phyloP scores from a whole-genome alignment of 2,329 filamentous ascomycete genomes.

The Epichloe baconii region DNA sequence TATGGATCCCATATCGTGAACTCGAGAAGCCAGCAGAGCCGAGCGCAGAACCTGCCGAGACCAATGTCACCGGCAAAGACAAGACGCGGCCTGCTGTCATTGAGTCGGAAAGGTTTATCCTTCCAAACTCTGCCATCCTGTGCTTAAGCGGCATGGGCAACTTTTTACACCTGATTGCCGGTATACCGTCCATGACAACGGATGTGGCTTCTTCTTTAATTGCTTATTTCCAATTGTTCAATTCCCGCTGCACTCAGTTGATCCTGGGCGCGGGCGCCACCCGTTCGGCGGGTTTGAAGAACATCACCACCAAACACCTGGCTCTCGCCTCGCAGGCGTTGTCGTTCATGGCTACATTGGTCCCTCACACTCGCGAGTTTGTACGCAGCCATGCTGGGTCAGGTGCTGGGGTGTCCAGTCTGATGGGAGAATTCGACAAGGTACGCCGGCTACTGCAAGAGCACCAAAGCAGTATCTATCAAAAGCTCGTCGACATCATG shows the following conservation, averaged over 20 bases:
- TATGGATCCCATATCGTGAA: slow-evolving; percentile 40
- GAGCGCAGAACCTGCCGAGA: slow-evolving; percentile 23
- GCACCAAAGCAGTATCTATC: slow-evolving; percentile 80
- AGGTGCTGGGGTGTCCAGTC: slow-evolving; percentile 35
- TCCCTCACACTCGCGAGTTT: slow-evolving; percentile 86
- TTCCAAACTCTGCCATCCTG: slow-evolving; percentile 70
- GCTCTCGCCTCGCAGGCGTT: slow-evolving; percentile 83
- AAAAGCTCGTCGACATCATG: slow-evolving; percentile 92
- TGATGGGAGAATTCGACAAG: slow-evolving; percentile 81
- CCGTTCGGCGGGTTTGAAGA: slow-evolving; percentile 75
- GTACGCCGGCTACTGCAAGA: slow-evolving; percentile 74
- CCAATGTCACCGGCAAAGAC: slow-evolving; percentile 42
- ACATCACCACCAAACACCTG: slow-evolving; percentile 92
- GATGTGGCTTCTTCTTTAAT: slow-evolving; percentile 71
- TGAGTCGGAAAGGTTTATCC: slow-evolving; percentile 72
- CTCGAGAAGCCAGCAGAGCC: slow-evolving; percentile 20
- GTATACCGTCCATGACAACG: slow-evolving; percentile 77
- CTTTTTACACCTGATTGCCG: slow-evolving; percentile 70
- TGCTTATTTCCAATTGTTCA: slow-evolving; percentile 84
- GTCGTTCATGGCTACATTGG: slow-evolving; percentile 72
- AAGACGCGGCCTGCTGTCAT: slow-evolving; percentile 62
- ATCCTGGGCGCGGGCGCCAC: slow-evolving; percentile 92
- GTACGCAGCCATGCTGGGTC: slow-evolving; percentile 60
- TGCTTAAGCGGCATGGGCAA: slow-evolving; percentile 71
- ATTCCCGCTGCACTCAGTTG: slow-evolving; percentile 89